phyloP scores from a whole-genome alignment of 768 basidiomycete genomes.

The Terana coerulea region DNA sequence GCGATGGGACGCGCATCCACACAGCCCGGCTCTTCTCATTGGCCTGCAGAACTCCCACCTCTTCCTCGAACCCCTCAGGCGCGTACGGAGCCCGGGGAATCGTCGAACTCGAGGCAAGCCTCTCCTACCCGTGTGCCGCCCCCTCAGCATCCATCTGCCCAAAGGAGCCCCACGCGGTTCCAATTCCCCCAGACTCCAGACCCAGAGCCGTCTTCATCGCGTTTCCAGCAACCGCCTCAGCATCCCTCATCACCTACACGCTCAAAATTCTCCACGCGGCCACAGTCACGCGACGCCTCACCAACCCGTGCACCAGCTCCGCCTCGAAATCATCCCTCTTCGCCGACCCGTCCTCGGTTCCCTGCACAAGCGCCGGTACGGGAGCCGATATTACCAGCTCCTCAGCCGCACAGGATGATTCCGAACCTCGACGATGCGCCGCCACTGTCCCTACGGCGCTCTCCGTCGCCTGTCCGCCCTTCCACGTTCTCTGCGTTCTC shows the following conservation, averaged over 20 bases:
- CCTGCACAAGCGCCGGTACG: neutral
- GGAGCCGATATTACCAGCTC: conserved; percentile 12
- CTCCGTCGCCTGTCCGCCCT: conserved; percentile 25
- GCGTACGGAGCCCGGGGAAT: neutral
- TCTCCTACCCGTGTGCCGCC: conserved; percentile 1
- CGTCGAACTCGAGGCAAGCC: neutral
- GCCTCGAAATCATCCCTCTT: neutral
- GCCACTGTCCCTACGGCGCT: conserved; percentile 37
- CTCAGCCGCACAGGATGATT: conserved; percentile 19
- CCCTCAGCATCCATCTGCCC: conserved; percentile 1
- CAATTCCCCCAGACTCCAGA: neutral
- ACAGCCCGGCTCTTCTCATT: conserved; percentile 6
- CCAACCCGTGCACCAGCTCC: neutral
- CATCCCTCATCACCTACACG: conserved; percentile 4
- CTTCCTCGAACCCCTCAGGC: conserved; percentile 17
- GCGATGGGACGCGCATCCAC: conserved; percentile 1
- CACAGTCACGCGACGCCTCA: neutral
- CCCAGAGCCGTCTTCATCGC: neutral
- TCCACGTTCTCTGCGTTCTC: neutral
- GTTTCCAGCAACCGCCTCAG: neutral
- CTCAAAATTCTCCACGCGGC: neutral
- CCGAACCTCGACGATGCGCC: conserved; percentile 42
- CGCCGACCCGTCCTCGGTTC: conserved; percentile 8
- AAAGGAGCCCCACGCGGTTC: conserved; percentile 3
- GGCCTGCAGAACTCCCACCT: conserved; percentile 22